Conservation (phyloP, 2,329 filamentous ascomycete species). For the Exutisphaerella laricina region DNA sequence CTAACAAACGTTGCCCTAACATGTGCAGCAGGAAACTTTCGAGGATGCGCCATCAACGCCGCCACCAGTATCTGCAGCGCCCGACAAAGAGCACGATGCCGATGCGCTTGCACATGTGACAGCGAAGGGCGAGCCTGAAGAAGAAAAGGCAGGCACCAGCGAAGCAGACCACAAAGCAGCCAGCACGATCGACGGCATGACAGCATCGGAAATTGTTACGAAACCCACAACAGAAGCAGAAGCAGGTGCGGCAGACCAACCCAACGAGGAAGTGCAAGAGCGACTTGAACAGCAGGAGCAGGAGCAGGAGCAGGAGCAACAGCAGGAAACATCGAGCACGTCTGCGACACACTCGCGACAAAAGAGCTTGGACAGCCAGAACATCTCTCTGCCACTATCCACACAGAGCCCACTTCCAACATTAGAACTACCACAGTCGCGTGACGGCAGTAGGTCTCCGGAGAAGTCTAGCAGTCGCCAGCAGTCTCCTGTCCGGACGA, state of each 20-base stretch:
- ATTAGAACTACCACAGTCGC: no score
- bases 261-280: no score
- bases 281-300: not conserved
- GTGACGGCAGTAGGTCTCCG: conserved; percentile 19
- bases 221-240: no score
- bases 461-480: conserved; percentile 25
- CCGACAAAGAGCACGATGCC: no score
- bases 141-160: no score
- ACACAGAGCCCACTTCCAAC: not conserved
- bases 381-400: conserved; percentile 5
- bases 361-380: conserved; percentile 10
- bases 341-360: conserved; percentile 12
- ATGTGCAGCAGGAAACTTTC: conserved; percentile 72
- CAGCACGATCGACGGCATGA: no score
- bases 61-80: conserved; percentile 10
- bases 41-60: conserved; percentile 59
- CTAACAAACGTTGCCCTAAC: no score
- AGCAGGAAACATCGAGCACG: no score
- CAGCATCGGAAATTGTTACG: no score
- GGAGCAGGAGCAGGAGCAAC: not conserved
- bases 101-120: conserved; percentile 22
- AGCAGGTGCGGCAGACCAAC: no score
- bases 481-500: conserved; percentile 22
- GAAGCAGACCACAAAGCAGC: conserved; percentile 6
- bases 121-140: no score